These are phyloP conservation scores for Amanita fuliginea DNA, from an alignment of 768 basidiomycete genomes.

Conservation along the genomic window DNA sequence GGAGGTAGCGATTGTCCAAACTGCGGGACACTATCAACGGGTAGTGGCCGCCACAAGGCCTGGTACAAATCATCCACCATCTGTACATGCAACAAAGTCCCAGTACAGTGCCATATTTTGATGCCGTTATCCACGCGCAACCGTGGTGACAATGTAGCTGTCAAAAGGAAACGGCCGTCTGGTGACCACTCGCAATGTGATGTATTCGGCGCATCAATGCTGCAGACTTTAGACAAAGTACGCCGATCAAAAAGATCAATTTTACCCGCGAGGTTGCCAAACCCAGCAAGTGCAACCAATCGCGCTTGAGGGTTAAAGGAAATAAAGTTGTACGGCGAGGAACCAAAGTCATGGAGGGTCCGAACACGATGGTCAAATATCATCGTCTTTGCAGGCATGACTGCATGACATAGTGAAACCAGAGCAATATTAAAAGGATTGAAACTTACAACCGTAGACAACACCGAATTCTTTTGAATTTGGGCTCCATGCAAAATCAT, in stretches of 20 bases:
- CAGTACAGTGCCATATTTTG: constrained; percentile 91
- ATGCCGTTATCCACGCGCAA: constrained; percentile 96
- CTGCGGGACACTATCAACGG: constrained; percentile 49
- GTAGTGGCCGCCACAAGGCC: constrained; percentile 69
- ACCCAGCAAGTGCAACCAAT: constrained; percentile 83
- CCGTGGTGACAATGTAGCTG: constrained; percentile 91
- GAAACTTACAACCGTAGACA: constrained; percentile 84
- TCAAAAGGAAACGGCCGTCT: constrained; percentile 85
- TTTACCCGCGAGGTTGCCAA: constrained; percentile 94
- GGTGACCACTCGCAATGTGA: constrained; percentile 94
- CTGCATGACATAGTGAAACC: constrained; percentile 24
- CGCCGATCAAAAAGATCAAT: constrained; percentile 89
- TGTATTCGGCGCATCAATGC: constrained; percentile 88
- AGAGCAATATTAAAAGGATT: neutral
- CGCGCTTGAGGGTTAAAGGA: constrained; percentile 92
- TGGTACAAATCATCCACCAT: constrained; percentile 85
- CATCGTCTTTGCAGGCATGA: constrained; percentile 91
- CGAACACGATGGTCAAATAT: constrained; percentile 88
- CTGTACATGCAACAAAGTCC: constrained; percentile 80
- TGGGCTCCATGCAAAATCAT: constrained; percentile 94
- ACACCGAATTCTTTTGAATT: constrained; percentile 96
- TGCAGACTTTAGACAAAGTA: constrained; percentile 63
- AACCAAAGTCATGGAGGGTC: constrained; percentile 82
- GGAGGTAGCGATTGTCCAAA: constrained; percentile 61
- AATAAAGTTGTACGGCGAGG: constrained; percentile 84